Evolutionary conservation across 2,329 filamentous ascomycete genomes (phyloP).

Genomic region (Cercospora zeae-maydis): DNA sequence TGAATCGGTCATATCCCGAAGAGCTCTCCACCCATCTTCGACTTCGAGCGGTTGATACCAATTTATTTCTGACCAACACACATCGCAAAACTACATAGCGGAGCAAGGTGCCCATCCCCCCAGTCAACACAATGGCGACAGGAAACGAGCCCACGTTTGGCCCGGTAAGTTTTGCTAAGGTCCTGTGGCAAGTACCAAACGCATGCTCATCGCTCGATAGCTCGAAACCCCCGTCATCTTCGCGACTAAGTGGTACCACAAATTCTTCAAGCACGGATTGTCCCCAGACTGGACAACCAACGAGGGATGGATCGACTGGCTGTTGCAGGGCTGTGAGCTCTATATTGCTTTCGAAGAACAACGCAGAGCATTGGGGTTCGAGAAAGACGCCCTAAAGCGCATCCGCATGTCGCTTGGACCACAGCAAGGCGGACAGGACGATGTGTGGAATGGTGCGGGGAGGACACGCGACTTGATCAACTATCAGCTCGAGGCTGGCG

Average conservation of each 20-base stretch:
- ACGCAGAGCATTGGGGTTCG: not conserved
- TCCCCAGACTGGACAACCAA: not conserved
- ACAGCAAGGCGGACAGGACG: not conserved
- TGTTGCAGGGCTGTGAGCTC: not conserved
- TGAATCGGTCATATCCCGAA: not conserved
- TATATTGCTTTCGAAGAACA: not conserved
- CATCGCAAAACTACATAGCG: not conserved
- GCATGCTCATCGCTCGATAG: not conserved
- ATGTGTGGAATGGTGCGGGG: not conserved
- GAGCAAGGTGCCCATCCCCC: not conserved
- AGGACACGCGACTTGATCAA: not conserved
- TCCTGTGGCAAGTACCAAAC: not conserved
- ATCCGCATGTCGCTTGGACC: not conserved
- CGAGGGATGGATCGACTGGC: not conserved
- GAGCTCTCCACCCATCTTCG: not conserved
- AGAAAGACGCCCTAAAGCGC: not conserved
- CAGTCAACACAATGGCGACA: not conserved
- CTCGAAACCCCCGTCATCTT: not conserved
- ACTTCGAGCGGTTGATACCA: not conserved
- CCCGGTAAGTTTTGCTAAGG: not conserved
- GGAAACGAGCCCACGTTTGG: not conserved
- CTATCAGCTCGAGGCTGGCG: not conserved
- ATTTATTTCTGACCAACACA: not conserved
- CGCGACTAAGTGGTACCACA: not conserved
- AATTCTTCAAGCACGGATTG: not conserved